Evolutionary conservation across 192 early-diverging fungal species (phyloP), one percentile per base, ranked within the genome.

Genomic region (Geranomyces michiganensis): DNA sequence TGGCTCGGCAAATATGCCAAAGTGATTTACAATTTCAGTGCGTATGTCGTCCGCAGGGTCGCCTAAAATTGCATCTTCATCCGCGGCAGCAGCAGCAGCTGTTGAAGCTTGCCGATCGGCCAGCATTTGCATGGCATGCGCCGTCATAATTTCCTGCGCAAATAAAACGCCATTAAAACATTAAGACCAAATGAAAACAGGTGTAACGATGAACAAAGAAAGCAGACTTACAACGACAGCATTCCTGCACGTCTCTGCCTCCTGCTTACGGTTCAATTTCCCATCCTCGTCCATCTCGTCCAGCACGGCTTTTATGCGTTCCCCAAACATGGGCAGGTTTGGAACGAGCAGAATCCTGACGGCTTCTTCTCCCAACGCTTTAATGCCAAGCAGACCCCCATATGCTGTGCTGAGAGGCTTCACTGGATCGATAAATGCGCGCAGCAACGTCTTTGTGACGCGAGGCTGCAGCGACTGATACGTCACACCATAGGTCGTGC

Each of bases 381-480:
- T 79, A 24, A 99, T 66, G 0, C 92, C 96, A 13, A 88, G 75
- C 22, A 98, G 89, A 0, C 94, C 92, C 21, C 98, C 98, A 74
- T 95, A 98, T 49, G 92, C 88, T 3, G 93, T 95, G 0, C 89
- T 84, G 30, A 92, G 75, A 5, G 92, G 87, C 70, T 94, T 95
- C 19, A 83, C 78, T 10, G 91, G 90, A 67, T 98, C 98, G 55
- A 97, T 72, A 45, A 98, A 94, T 6, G 95, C 94, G 1, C 90
- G 83, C 21, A 98, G 77, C 65, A 99, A 81, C 13, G 96, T 97
- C 68, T 93, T 91, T 5, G 92, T 91, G 44, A 96, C 88, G 36
- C 96, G 90, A 0, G 93, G 87, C 74, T 96, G 92, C 31, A 99
- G 79, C 14, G 90, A 92, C 60, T 91, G 92, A 68, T 98, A 97